Evolutionary conservation across 495 filamentous ascomycete species (phyloP).

Genomic region (Podospora australis): DNA sequence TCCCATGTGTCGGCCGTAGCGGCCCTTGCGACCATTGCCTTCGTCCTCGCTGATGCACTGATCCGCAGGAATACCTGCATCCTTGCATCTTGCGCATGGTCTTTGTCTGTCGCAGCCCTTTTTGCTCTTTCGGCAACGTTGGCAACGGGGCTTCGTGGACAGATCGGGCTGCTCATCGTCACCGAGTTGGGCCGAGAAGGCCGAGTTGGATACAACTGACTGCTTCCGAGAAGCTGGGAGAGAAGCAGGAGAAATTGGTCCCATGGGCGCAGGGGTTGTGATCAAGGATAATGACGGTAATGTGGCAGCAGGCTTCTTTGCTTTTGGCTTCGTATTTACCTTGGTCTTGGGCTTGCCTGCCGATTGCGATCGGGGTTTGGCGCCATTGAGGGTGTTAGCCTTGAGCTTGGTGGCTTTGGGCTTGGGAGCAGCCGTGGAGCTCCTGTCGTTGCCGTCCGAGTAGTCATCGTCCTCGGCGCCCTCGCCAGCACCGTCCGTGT

Average conservation of each 20-base stretch:
- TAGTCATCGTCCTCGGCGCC: conserved; percentile 66
- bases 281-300: too few relatives aligned
- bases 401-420: conserved; percentile 39
- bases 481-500: conserved; percentile 62
- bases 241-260: conserved; percentile 65
- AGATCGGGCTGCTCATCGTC: conserved; percentile 83
- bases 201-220: conserved; percentile 66
- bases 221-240: conserved; percentile 70
- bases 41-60: conserved; percentile 96
- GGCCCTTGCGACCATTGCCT: conserved; percentile 90
- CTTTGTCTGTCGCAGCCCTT: conserved; percentile 97
- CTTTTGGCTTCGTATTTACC: conserved; percentile 49
- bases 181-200: conserved; percentile 55
- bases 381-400: conserved; percentile 22
- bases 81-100: conserved; percentile 89
- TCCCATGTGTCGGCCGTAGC: conserved; percentile 93
- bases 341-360: conserved; percentile 38
- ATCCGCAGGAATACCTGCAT: conserved; percentile 87
- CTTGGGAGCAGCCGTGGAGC: conserved; percentile 30
- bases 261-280: conserved; percentile 32
- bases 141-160: conserved; percentile 91
- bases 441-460: conserved; percentile 41
- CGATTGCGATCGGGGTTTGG: conserved; percentile 25
- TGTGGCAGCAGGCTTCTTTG: background rate
- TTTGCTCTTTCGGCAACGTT: conserved; percentile 97